Conservation (phyloP, 106 monocot species). For the Allium sativum region DNA sequence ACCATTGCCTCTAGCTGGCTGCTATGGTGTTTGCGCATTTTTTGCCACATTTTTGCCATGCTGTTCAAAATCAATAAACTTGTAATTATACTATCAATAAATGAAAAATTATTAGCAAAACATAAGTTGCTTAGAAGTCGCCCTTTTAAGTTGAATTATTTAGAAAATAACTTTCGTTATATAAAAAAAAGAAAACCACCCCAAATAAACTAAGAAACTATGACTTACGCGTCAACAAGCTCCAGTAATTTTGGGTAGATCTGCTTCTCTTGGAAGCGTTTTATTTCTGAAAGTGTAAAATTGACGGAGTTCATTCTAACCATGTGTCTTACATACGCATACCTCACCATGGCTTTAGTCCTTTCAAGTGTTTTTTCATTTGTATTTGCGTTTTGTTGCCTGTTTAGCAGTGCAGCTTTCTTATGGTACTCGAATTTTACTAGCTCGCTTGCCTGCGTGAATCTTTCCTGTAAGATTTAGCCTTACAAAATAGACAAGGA, state of each 20-base stretch:
- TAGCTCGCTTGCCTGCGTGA: slow-evolving; percentile 52
- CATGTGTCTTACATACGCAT: slow-evolving; percentile 77
- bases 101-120: no score
- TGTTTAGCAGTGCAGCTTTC: slow-evolving; percentile 56
- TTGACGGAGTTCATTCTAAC: slow-evolving; percentile 92
- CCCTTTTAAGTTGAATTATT: no score
- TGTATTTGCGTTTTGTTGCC: slow-evolving; percentile 55
- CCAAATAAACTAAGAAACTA: no score
- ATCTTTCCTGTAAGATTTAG: no score
- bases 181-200: no score
- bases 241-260: slow-evolving; percentile 59
- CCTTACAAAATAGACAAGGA: no score
- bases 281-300: slow-evolving; percentile 83
- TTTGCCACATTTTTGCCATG: slow-evolving; percentile 82
- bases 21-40: slow-evolving; percentile 52
- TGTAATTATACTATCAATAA: no score
- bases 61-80: slow-evolving; percentile 13
- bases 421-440: slow-evolving; percentile 85
- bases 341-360: slow-evolving; percentile 68
- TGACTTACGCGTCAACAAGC: slow-evolving; percentile 72
- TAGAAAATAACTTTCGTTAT: no score
- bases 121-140: no score
- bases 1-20: slow-evolving; percentile 33
- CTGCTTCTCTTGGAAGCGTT: slow-evolving; percentile 61
- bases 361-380: slow-evolving; percentile 40